These are phyloP conservation scores for Lactarius pseudohatsudake DNA, from an alignment of 768 basidiomycete genomes.

Conservation along the genomic window DNA sequence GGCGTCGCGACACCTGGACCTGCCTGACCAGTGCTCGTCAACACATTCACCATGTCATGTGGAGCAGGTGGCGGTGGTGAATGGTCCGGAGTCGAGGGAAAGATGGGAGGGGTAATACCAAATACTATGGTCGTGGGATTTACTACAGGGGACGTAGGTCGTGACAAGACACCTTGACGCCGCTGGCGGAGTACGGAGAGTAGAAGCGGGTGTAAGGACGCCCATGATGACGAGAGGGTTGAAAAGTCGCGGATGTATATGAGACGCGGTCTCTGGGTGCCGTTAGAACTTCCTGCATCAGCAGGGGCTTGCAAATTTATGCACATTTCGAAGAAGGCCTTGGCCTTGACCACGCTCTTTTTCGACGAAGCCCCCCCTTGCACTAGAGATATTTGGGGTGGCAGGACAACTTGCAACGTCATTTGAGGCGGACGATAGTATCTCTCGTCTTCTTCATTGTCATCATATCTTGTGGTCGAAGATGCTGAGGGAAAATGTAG, in stretches of 20 bases:
- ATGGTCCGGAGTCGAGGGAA: conserved; percentile 42
- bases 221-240: conserved; percentile 67
- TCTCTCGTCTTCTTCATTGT: conserved; percentile 44
- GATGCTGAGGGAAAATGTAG: conserved; percentile 56
- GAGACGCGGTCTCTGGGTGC: conserved; percentile 56
- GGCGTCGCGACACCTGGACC: conserved; percentile 36
- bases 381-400: conserved; percentile 33
- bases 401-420: conserved; percentile 48
- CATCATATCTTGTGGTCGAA: conserved; percentile 36
- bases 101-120: conserved; percentile 80
- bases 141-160: conserved; percentile 56
- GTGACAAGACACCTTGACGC: conserved; percentile 61
- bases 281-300: conserved; percentile 26
- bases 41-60: conserved; percentile 44
- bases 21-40: conserved; percentile 43
- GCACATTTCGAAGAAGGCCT: conserved; percentile 74
- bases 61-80: conserved; percentile 33
- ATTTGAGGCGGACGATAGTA: conserved; percentile 43
- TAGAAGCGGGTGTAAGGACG: conserved; percentile 79
- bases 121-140: conserved; percentile 84
- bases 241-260: conserved; percentile 84
- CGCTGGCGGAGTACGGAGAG: conserved; percentile 76
- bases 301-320: conserved; percentile 54
- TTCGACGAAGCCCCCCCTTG: conserved; percentile 13
- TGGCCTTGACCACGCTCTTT: conserved; percentile 44